Percentiles rank a stretch among this genome's conserved stretches.
These are phyloP conservation scores for Pholiota conissans DNA, from an alignment of 768 basidiomycete species.

Conservation along the genomic window DNA sequence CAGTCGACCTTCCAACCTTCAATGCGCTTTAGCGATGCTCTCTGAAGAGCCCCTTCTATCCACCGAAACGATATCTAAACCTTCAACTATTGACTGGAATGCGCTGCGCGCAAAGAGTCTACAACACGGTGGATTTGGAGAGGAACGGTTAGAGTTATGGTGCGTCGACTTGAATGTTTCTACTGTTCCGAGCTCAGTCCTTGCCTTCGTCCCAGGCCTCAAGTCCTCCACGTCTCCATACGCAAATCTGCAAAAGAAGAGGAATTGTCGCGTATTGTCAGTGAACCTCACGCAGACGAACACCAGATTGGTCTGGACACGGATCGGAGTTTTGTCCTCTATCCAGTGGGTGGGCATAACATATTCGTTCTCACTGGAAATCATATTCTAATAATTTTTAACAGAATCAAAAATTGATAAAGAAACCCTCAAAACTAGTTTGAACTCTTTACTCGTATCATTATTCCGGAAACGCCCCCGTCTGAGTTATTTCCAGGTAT, in stretches of 20 bases:
- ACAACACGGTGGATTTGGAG: slow-evolving; percentile 63
- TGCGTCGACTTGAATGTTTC: slow-evolving; percentile 24
- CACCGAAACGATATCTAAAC: background rate
- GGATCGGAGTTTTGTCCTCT: slow-evolving; percentile 89
- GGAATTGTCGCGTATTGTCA: slow-evolving; percentile 1
- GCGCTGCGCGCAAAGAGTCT: slow-evolving; percentile 48
- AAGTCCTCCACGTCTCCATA: slow-evolving; percentile 24
- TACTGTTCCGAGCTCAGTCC: background rate
- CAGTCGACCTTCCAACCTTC: background rate
- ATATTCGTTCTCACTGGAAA: slow-evolving; percentile 16
- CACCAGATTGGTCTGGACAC: slow-evolving; percentile 88
- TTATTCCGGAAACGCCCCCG: slow-evolving; percentile 72
- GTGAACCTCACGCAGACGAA: slow-evolving; percentile 67
- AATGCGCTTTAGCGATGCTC: slow-evolving; percentile 4
- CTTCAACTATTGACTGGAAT: slow-evolving; percentile 39
- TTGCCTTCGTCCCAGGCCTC: slow-evolving; percentile 19
- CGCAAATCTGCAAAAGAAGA: slow-evolving; percentile 9
- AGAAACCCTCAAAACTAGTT: slow-evolving; percentile 59
- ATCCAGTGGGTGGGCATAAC: slow-evolving; percentile 71
- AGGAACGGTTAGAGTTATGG: slow-evolving; percentile 58
- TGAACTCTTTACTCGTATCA: slow-evolving; percentile 73
- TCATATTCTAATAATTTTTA: slow-evolving; percentile 1
- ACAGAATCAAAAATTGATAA: slow-evolving; percentile 32
- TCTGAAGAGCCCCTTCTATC: background rate
- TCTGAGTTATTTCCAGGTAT: slow-evolving; percentile 83